These are phyloP conservation scores for Pterulicium gracile DNA, from an alignment of 1,284 basidiomycete genomes.

Conservation along the genomic window DNA sequence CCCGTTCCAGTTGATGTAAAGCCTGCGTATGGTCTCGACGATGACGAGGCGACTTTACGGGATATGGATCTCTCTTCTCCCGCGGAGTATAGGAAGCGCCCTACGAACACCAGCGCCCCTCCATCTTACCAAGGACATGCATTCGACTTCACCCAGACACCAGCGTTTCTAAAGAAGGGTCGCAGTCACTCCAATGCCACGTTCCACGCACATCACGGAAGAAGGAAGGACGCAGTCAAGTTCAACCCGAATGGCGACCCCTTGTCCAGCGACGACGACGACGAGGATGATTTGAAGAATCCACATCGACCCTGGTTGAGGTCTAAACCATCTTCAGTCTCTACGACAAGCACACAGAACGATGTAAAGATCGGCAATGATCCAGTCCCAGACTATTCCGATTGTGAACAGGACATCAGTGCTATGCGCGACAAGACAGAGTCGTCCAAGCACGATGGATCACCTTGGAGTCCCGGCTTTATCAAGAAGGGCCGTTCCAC, in stretches of 20 bases:
- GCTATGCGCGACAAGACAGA: slow-evolving; percentile 9
- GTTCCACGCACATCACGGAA: slow-evolving; percentile 12
- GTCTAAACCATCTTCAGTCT: slow-evolving; percentile 12
- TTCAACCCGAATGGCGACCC: slow-evolving; percentile 28
- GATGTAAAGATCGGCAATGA: slow-evolving; percentile 1
- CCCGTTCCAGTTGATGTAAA: slow-evolving; percentile 4
- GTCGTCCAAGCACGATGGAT: background rate
- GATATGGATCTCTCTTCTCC: background rate
- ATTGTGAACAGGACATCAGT: slow-evolving; percentile 19
- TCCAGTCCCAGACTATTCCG: slow-evolving; percentile 16
- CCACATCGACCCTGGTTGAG: slow-evolving; percentile 16
- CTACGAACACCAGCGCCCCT: background rate
- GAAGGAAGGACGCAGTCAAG: slow-evolving; percentile 33
- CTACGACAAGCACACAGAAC: background rate
- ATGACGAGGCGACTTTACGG: slow-evolving; percentile 9
- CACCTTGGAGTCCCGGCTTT: slow-evolving; percentile 8
- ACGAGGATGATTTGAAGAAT: slow-evolving; percentile 13
- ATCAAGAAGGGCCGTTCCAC: slow-evolving; percentile 5
- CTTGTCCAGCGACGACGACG: slow-evolving; percentile 25
- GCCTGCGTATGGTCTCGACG: slow-evolving; percentile 16
- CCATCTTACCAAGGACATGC: background rate
- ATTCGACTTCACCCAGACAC: slow-evolving; percentile 12
- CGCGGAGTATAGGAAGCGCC: background rate
- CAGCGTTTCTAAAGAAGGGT: slow-evolving; percentile 19
- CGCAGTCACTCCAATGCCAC: slow-evolving; percentile 14